Evolutionary conservation across 345 rosid genomes (phyloP), one percentile per base, ranked within the genome.

Genomic region (Salix viminalis): DNA sequence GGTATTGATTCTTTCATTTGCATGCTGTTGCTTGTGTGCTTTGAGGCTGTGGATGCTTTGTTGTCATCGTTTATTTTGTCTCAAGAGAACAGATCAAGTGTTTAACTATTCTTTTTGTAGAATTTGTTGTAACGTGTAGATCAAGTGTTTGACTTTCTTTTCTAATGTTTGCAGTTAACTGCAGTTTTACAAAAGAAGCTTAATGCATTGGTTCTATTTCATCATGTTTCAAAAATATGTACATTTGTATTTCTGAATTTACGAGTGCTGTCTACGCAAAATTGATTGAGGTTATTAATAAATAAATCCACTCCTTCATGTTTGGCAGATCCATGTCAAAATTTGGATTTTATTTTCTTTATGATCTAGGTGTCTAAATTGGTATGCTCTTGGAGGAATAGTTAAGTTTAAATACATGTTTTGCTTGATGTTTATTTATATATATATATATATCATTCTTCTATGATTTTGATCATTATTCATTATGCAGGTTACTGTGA

Each of bases 401-500:
- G n/a, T 8, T 41, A 6, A 56, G 61, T 34, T 58, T 58, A 58
- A 9, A 6, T 11, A 58, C 64, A 6, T 21, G 64, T 46, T 13
- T 44, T 44, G 50, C 39, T 68, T 68, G 12, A 52, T 32, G 34
- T 4, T 30, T 30, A 1, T 30, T 26, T 30, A 0, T 34, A 5
- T 34, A 5, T 34, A 5, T 34, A 0, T 34, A 5, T 34, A 36
- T 36, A 36, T 61, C 18, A 7, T 7, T 24, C 48, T 48, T n/a
- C 26, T 12, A 12, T 69, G 74, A 32, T 56, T 41, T 48, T 60
- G 54, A 32, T 44, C 2, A 12, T 78, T 23, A 21, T 81, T 79
- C 41, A 50, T 50, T 73, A 42, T 89, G 87, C 91, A 96, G 99
- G 91, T 91, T 71, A 92, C 97, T 15, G 94, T 93, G 77, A 92